A percentile compares a stretch with the other conserved stretches of the same genome.
Evolutionary conservation across 202 grass and related monocot species (phyloP).

Genomic region (Elaeis oleifera): DNA sequence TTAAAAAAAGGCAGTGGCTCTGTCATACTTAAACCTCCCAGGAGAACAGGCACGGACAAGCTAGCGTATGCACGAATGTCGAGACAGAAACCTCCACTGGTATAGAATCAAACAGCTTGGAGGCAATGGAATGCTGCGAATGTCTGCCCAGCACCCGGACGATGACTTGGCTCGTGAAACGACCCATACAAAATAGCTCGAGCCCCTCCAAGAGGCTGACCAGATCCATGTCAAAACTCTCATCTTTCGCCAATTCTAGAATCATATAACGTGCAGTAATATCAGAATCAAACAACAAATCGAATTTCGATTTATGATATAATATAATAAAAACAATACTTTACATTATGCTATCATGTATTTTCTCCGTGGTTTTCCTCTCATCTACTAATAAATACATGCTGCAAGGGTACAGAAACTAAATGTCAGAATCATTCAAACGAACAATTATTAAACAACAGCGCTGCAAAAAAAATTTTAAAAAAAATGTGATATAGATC

Average conservation of each 20-base stretch:
- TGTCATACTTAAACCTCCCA: conserved; percentile 37
- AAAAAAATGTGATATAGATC: too few relatives aligned
- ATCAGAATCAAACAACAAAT: too few relatives aligned
- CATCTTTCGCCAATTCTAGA: conserved; percentile 39
- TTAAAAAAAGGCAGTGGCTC: conserved; percentile 43
- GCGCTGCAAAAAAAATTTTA: too few relatives aligned
- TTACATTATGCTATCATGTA: too few relatives aligned
- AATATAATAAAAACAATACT: too few relatives aligned
- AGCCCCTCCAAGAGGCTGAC: conserved; percentile 66
- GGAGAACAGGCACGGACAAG: conserved; percentile 46
- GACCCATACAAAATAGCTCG: conserved; percentile 58
- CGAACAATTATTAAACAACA: too few relatives aligned
- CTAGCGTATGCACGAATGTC: conserved; percentile 79
- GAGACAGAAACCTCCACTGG: conserved; percentile 35
- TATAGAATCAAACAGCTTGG: conserved; percentile 68
- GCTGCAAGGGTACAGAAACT: too few relatives aligned
- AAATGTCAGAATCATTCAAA: too few relatives aligned
- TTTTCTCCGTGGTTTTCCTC: too few relatives aligned
- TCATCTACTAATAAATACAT: too few relatives aligned
- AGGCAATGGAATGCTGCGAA: conserved; percentile 46
- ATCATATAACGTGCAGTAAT: not conserved
- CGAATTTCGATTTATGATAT: too few relatives aligned
- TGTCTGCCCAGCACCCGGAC: conserved; percentile 44
- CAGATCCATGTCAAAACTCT: conserved; percentile 41
- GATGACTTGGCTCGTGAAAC: conserved; percentile 47